Percentiles rank a stretch among this genome's conserved stretches.
Conservation (phyloP, 179 eudicot species). For the Heliamphora pulchella region DNA sequence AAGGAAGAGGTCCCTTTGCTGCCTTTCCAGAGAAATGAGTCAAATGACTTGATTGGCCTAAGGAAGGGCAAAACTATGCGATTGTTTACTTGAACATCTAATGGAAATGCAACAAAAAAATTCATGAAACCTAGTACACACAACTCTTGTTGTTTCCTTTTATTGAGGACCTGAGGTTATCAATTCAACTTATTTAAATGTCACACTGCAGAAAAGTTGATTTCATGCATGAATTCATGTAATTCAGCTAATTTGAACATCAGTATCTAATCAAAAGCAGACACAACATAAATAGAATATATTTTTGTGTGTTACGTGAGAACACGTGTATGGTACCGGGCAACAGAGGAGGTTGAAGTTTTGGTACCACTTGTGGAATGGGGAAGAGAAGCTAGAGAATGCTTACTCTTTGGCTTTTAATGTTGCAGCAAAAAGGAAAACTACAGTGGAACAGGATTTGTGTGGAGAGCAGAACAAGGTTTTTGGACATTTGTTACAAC, state of each 20-base stretch:
- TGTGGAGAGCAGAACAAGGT: not conserved
- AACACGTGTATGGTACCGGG: not conserved
- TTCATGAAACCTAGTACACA: not conserved
- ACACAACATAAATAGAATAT: not conserved
- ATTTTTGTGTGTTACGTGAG: not conserved
- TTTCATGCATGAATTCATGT: not conserved
- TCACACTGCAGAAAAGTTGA: not conserved
- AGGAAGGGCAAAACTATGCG: not conserved
- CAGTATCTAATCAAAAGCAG: not conserved
- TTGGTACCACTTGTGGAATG: not conserved
- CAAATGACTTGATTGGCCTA: not conserved
- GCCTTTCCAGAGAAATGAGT: not conserved
- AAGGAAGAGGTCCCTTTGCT: not conserved
- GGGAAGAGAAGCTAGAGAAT: constrained; percentile 4
- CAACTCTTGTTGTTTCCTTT: not conserved
- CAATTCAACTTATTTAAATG: not conserved
- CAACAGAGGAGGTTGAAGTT: not conserved
- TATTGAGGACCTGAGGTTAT: too few relatives aligned
- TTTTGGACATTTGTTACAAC: not conserved
- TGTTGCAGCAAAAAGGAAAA: not conserved
- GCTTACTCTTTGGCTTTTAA: not conserved
- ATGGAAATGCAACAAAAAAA: not conserved
- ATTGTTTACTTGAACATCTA: not conserved
- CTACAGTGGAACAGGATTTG: not conserved
- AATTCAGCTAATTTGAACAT: constrained; percentile 1